Percentiles rank a stretch among this genome's conserved stretches.
phyloP scores from a whole-genome alignment of 192 early-diverging fungal genomes.

The Phlyctochytrium bullatum region DNA sequence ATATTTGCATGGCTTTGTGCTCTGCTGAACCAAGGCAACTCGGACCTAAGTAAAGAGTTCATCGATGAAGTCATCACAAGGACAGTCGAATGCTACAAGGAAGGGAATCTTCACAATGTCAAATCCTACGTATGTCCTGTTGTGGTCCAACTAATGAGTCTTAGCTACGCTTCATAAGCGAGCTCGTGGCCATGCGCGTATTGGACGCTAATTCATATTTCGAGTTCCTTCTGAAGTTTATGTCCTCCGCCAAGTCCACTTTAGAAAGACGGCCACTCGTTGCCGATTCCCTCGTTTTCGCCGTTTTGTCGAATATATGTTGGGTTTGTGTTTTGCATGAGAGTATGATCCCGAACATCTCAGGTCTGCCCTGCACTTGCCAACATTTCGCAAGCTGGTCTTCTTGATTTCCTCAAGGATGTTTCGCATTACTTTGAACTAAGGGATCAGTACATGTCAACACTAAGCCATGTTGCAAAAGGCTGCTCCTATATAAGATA shows the following conservation, averaged over 20 bases:
- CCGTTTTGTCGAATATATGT: too few species aligned
- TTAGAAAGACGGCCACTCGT: not conserved
- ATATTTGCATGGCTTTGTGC: conserved; percentile 81
- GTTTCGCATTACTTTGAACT: too few species aligned
- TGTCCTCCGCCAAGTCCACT: conserved; percentile 25
- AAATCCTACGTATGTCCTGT: not conserved
- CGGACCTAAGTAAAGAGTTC: conserved; percentile 61
- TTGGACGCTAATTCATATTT: conserved; percentile 66
- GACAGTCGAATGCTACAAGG: conserved; percentile 54
- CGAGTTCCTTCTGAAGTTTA: conserved; percentile 61
- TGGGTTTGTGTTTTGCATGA: too few species aligned
- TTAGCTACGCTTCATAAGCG: conserved; percentile 70
- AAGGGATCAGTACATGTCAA: too few species aligned
- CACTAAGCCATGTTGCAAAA: too few species aligned
- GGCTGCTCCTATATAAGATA: too few species aligned
- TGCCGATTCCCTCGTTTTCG: conserved; percentile 16
- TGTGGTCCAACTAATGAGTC: not conserved
- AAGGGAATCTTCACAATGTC: conserved; percentile 52
- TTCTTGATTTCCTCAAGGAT: too few species aligned
- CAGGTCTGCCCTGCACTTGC: too few species aligned
- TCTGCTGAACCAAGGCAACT: conserved; percentile 74
- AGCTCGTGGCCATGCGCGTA: conserved; percentile 75
- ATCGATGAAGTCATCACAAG: conserved; percentile 55
- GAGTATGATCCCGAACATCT: too few species aligned
- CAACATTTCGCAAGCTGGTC: too few species aligned